Evolutionary conservation across 2,329 filamentous ascomycete genomes (phyloP), one percentile per base, ranked within the genome.

Genomic region (Penicillium brevicompactum): DNA sequence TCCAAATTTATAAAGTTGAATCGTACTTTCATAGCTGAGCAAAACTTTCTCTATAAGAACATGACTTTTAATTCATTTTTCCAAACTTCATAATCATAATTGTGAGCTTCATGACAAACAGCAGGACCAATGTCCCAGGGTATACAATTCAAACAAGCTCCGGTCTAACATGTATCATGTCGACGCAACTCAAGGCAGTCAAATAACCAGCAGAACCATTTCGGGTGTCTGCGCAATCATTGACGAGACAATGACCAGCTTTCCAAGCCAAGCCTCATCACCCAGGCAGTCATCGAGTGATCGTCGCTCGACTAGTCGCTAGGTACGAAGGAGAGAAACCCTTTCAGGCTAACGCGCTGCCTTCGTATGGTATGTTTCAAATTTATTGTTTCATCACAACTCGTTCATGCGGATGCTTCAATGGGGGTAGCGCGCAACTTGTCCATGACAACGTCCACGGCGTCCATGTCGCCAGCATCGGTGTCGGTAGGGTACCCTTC

Each of bases 401-500:
- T n/a, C 8, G 5, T 55, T 67, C 63, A 72, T 32, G 66, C 64
- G n/a, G 67, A 71, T 14, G 60, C 46, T 24, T 60, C 58, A 11
- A 67, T 59, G 14, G 64, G 58, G 50, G 70, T 69, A 46, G 85
- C 80, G 65, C 83, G 85, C 57, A 96, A 76, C 32, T 79, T 83
- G 49, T 84, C 79, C 71, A 96, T 91, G 46, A 96, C 77, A 30
- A 74, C 78, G 73, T 97, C 91, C 40, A 96, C 86, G 7, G 85
- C 87, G 50, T 92, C 89, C 94, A 97, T 97, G 72, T 97, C 87
- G 18, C 77, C 79, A 0, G 93, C 91, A 69, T 96, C 89, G n/a
- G 93, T 77, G 64, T 85, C 79, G 1, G 73, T 73, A 68, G 85
- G 82, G 47, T 85, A 84, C 46, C 78, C 74, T 66, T 84, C 84